Percentiles rank a stretch among this genome's conserved stretches.
These are phyloP conservation scores for Aphanoascus verrucosus DNA, from an alignment of 2,329 filamentous ascomycete species.

Conservation along the genomic window DNA sequence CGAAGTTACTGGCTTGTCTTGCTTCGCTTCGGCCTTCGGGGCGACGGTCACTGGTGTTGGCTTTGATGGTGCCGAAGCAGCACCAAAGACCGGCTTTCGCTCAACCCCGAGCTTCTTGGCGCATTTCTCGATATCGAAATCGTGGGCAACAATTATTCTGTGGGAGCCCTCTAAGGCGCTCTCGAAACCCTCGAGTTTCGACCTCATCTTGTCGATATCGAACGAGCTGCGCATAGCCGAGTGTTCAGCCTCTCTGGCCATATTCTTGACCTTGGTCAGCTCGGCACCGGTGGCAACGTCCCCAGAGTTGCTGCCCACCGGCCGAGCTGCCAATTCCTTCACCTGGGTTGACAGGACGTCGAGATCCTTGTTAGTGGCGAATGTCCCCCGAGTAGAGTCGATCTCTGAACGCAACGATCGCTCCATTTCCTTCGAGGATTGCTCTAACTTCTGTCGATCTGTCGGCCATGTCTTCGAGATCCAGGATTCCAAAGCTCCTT, in stretches of 20 bases:
- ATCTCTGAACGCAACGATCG: background rate
- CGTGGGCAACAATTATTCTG: background rate
- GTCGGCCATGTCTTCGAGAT: slow-evolving; percentile 4
- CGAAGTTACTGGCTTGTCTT: background rate
- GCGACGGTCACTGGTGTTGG: background rate
- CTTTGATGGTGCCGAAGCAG: background rate
- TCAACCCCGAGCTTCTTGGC: background rate
- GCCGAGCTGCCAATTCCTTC: background rate
- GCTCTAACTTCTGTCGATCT: background rate
- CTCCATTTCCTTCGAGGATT: background rate
- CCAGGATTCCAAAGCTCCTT: background rate
- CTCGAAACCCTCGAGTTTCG: no score
- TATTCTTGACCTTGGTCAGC: slow-evolving; percentile 6
- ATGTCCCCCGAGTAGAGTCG: background rate
- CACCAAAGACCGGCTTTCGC: background rate
- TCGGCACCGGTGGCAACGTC: background rate
- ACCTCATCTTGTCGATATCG: background rate
- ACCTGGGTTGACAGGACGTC: background rate
- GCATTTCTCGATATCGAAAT: background rate
- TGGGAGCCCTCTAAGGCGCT: background rate
- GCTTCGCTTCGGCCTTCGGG: background rate
- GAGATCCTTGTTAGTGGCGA: background rate
- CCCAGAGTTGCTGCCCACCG: background rate
- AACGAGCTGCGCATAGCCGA: background rate
- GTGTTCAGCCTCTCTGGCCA: slow-evolving; percentile 6